A percentile compares a stretch with the other conserved stretches of the same genome.
Conservation (phyloP, 306 rosid genomes). For the Biancaea sappan region DNA sequence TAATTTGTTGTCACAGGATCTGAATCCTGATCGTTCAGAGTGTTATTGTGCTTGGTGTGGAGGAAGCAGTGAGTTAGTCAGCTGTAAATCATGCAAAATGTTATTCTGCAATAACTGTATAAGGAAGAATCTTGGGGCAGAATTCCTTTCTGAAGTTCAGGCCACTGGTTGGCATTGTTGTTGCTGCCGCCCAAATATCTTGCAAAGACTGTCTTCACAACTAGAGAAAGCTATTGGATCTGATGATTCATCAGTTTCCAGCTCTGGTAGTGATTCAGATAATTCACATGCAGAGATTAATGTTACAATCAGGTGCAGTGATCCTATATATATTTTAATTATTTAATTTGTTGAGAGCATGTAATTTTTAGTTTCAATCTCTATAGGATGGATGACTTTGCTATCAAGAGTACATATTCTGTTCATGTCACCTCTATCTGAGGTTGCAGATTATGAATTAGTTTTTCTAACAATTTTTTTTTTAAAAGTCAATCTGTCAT, state of each 20-base stretch:
- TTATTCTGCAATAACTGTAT: slow-evolving; percentile 68
- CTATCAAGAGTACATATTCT: not conserved
- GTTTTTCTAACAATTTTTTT: too few species aligned
- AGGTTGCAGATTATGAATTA: slow-evolving; percentile 4
- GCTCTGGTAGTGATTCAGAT: slow-evolving; percentile 84
- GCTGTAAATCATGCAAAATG: slow-evolving; percentile 66
- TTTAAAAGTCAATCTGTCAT: not conserved
- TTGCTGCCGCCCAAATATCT: slow-evolving; percentile 66
- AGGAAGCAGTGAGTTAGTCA: slow-evolving; percentile 53
- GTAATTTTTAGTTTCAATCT: not conserved
- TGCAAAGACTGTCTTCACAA: slow-evolving; percentile 54
- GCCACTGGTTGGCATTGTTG: slow-evolving; percentile 73
- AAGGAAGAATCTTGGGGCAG: slow-evolving; percentile 69
- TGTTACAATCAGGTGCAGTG: slow-evolving; percentile 62
- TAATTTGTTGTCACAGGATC: slow-evolving; percentile 58
- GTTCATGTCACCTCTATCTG: not conserved
- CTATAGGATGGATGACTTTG: slow-evolving; percentile 2
- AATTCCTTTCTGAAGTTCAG: slow-evolving; percentile 55
- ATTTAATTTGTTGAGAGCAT: slow-evolving; percentile 22
- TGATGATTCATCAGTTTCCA: slow-evolving; percentile 44
- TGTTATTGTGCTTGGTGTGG: slow-evolving; percentile 88
- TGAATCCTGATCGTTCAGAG: slow-evolving; percentile 58
- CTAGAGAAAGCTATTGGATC: slow-evolving; percentile 59
- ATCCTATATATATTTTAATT: slow-evolving; percentile 12
- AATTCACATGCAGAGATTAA: slow-evolving; percentile 54